A percentile compares a stretch with the other conserved stretches of the same genome.
These are phyloP conservation scores for Meyerozyma sp. DNA, from an alignment of 1,139 yeast species.

Conservation along the genomic window DNA sequence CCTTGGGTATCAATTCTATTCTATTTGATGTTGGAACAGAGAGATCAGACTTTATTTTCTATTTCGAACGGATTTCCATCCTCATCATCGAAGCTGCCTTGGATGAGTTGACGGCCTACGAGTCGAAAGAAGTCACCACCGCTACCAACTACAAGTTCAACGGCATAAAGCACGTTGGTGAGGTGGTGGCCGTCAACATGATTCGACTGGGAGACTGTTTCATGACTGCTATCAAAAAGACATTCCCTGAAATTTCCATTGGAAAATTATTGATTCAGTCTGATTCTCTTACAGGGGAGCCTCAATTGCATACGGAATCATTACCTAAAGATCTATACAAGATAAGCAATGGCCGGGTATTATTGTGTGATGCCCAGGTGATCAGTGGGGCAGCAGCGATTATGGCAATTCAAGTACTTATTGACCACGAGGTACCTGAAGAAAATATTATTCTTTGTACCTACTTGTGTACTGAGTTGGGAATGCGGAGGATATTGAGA, in stretches of 20 bases:
- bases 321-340: slow-evolving; percentile 29
- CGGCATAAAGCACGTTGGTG: slow-evolving; percentile 41
- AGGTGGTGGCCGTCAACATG: slow-evolving; percentile 67
- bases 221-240: slow-evolving; percentile 66
- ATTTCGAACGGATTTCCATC: slow-evolving; percentile 74
- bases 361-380: slow-evolving; percentile 81
- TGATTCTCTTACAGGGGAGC: slow-evolving; percentile 87
- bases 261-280: slow-evolving; percentile 88
- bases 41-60: slow-evolving; percentile 77
- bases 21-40: slow-evolving; percentile 50
- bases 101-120: slow-evolving; percentile 35
- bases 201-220: slow-evolving; percentile 94
- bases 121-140: slow-evolving; percentile 29
- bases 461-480: slow-evolving; percentile 76
- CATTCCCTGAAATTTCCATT: slow-evolving; percentile 70
- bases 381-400: slow-evolving; percentile 91
- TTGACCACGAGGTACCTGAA: slow-evolving; percentile 72
- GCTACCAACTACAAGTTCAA: slow-evolving; percentile 32
- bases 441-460: slow-evolving; percentile 64
- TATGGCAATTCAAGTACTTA: slow-evolving; percentile 85
- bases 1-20: slow-evolving; percentile 67
- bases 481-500: slow-evolving; percentile 65
- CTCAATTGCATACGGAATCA: slow-evolving; percentile 75
- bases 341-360: slow-evolving; percentile 38
- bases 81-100: slow-evolving; percentile 65